Evolutionary conservation across 1,284 basidiomycete genomes (phyloP).

Genomic region (Puccinia coronata): DNA sequence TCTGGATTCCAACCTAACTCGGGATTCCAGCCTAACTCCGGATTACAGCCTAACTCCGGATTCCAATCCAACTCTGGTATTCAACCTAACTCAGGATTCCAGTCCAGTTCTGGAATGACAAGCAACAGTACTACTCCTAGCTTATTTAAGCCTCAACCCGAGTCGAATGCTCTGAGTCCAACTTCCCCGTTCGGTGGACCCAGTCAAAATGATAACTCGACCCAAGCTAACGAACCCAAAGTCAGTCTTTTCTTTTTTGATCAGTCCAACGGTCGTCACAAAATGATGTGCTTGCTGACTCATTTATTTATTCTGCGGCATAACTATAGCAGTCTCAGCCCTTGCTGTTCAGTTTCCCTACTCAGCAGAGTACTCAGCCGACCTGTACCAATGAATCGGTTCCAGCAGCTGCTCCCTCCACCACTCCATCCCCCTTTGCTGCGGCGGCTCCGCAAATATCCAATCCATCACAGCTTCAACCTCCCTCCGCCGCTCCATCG

Average conservation of each 20-base stretch:
- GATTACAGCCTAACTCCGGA: not conserved
- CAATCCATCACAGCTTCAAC: not conserved
- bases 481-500: not conserved
- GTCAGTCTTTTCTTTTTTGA: constrained; percentile 5
- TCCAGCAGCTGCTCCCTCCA: not conserved
- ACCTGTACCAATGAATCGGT: constrained; percentile 13
- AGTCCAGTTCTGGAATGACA: too few relatives aligned
- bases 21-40: not conserved
- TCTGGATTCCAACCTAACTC: not conserved
- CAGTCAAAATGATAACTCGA: not conserved
- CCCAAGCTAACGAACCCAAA: not conserved
- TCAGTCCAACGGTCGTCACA: not conserved
- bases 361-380: constrained; percentile 10
- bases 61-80: not conserved
- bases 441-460: not conserved
- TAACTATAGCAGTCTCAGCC: not conserved
- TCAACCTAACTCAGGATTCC: too few relatives aligned
- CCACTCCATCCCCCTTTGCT: too few relatives aligned
- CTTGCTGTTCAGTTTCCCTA: constrained; percentile 7
- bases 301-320: not conserved
- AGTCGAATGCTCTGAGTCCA: not conserved
- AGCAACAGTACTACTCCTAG: not conserved
- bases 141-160: constrained; percentile 1
- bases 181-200: not conserved
- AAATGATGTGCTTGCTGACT: not conserved